Evolutionary conservation across 2,329 filamentous ascomycete genomes (phyloP).

Genomic region (Ascochyta koolunga): DNA sequence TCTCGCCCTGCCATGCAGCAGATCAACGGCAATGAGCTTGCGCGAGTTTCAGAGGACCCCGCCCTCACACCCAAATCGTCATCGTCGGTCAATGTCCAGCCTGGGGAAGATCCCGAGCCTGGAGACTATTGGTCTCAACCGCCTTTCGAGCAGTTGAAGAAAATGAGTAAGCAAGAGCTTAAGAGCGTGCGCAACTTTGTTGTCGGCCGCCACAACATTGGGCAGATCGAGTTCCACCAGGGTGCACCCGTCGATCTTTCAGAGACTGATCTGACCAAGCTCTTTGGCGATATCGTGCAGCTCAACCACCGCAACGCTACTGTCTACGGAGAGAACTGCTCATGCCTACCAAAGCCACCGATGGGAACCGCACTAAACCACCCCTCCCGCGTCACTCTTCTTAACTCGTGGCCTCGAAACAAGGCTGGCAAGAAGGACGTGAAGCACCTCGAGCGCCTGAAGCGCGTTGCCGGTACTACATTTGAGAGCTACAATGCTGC

Average conservation of each 20-base stretch:
- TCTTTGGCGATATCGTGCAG: constrained; percentile 77
- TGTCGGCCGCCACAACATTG: constrained; percentile 82
- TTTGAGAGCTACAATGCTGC: constrained; percentile 81
- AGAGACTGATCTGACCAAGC: constrained; percentile 76
- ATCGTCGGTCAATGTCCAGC: constrained; percentile 38
- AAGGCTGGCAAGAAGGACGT: constrained; percentile 70
- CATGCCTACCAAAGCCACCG: constrained; percentile 71
- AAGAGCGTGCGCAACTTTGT: constrained; percentile 75
- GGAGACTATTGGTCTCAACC: constrained; percentile 91
- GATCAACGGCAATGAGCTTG: constrained; percentile 74
- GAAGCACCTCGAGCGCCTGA: constrained; percentile 83
- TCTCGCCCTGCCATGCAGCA: constrained; percentile 71
- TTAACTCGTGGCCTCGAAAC: constrained; percentile 90
- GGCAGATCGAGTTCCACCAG: constrained; percentile 75
- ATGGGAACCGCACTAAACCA: constrained; percentile 91
- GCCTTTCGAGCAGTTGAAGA: constrained; percentile 72
- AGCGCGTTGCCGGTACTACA: constrained; percentile 77
- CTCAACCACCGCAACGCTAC: constrained; percentile 81
- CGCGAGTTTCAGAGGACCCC: constrained; percentile 77
- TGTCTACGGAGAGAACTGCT: constrained; percentile 70
- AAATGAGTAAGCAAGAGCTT: constrained; percentile 80
- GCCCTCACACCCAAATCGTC: constrained; percentile 46
- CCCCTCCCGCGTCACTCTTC: constrained; percentile 82
- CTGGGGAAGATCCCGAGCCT: constrained; percentile 58
- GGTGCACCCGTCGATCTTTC: constrained; percentile 73